These are phyloP conservation scores for Acaromyces ingoldii DNA, from an alignment of 1,284 basidiomycete genomes.

Conservation along the genomic window DNA sequence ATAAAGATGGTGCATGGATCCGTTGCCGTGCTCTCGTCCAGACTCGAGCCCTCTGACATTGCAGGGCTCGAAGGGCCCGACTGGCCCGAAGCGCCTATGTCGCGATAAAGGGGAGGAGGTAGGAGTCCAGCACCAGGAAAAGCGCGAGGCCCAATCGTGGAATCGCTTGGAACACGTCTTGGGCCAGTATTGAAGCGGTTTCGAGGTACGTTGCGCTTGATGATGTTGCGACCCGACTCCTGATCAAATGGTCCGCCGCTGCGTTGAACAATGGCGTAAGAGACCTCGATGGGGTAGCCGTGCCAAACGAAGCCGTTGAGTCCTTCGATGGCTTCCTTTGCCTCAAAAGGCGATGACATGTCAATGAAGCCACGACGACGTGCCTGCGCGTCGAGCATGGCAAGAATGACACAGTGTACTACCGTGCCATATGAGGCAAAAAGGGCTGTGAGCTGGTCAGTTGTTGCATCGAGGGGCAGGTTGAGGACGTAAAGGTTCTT, in stretches of 20 bases:
- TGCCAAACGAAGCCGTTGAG: conserved; percentile 43
- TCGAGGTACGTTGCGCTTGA: conserved; percentile 28
- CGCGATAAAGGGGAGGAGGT: not conserved
- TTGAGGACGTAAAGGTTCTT: conserved; percentile 50
- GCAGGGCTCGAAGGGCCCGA: not conserved
- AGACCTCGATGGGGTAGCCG: conserved; percentile 49
- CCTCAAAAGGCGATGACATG: conserved; percentile 37
- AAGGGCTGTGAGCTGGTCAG: conserved; percentile 34
- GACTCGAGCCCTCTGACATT: not conserved
- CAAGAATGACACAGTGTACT: conserved; percentile 47
- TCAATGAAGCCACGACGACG: conserved; percentile 49
- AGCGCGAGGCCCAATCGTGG: not conserved
- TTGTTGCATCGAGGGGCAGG: conserved; percentile 44
- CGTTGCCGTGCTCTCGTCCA: not conserved
- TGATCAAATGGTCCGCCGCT: conserved; percentile 37
- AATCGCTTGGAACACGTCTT: conserved; percentile 15
- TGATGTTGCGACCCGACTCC: conserved; percentile 13
- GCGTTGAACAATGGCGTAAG: conserved; percentile 49
- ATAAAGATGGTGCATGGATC: conserved; percentile 14
- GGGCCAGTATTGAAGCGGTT: conserved; percentile 29
- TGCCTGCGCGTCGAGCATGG: conserved; percentile 48
- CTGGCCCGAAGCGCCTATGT: not conserved
- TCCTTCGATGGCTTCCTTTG: conserved; percentile 32
- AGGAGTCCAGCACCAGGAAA: not conserved
- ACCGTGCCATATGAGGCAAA: conserved; percentile 38